A percentile compares a stretch with the other conserved stretches of the same genome.
phyloP scores from a whole-genome alignment of 1,139 yeast species.

The Taphrina confusa region DNA sequence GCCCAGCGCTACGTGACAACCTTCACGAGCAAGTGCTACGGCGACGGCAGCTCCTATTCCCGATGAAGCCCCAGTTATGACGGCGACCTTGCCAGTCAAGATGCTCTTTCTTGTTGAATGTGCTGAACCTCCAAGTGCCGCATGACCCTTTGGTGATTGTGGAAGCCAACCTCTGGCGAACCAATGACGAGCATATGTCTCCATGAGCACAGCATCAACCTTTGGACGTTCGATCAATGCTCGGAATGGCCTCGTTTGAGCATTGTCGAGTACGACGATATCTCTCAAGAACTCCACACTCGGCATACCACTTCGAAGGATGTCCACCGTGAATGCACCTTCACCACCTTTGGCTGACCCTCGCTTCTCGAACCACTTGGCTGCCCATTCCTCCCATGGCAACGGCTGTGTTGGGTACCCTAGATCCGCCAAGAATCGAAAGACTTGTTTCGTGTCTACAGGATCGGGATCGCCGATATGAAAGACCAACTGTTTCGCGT shows the following conservation, averaged over 20 bases:
- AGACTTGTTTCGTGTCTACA: constrained; percentile 11
- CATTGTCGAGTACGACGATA: constrained; percentile 19
- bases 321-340: constrained; percentile 13
- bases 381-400: constrained; percentile 26
- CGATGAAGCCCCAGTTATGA: constrained; percentile 36
- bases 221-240: constrained; percentile 20
- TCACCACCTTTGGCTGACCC: constrained; percentile 26
- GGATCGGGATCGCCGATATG: constrained; percentile 25
- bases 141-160: neutral
- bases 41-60: constrained; percentile 37
- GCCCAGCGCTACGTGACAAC: constrained; percentile 22
- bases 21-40: constrained; percentile 36
- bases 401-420: constrained; percentile 25
- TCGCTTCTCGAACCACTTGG: constrained; percentile 11
- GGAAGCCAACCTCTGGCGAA: constrained; percentile 29
- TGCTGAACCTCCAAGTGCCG: constrained; percentile 13
- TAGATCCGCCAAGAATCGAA: constrained; percentile 1
- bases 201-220: constrained; percentile 16
- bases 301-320: constrained; percentile 28
- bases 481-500: constrained; percentile 18
- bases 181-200: constrained; percentile 23
- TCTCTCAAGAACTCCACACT: constrained; percentile 13
- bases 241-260: constrained; percentile 20
- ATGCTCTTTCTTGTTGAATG: constrained; percentile 12
- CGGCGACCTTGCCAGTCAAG: constrained; percentile 13